A percentile compares a stretch with the other conserved stretches of the same genome.
These are phyloP conservation scores for Dioscorea dumetorum DNA, from an alignment of 106 monocot species.

Conservation along the genomic window DNA sequence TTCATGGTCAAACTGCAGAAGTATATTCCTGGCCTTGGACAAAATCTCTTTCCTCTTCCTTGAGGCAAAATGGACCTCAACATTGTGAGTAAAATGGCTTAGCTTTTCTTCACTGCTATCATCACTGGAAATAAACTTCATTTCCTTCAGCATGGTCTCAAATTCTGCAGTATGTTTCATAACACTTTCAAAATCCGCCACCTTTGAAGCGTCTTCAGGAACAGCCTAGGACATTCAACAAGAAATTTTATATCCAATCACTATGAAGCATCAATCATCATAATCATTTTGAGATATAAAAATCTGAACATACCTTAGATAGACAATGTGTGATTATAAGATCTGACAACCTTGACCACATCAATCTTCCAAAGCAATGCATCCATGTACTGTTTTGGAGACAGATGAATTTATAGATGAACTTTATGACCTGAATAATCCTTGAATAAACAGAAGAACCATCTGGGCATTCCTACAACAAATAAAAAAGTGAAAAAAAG, in stretches of 20 bases:
- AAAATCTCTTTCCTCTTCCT: constrained; percentile 79
- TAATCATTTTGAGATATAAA: too few relatives aligned
- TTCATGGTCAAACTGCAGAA: constrained; percentile 51
- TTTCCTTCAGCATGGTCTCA: constrained; percentile 62
- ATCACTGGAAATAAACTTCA: constrained; percentile 59
- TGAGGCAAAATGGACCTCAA: constrained; percentile 89
- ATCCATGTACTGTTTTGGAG: constrained; percentile 63
- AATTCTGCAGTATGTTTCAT: constrained; percentile 66
- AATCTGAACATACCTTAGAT: constrained; percentile 56
- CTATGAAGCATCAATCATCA: too few relatives aligned
- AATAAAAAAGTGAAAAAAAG: background rate
- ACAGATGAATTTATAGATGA: constrained; percentile 61
- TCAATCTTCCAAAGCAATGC: constrained; percentile 64
- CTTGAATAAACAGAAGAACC: constrained; percentile 49
- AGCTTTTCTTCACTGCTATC: constrained; percentile 59
- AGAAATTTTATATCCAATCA: too few relatives aligned
- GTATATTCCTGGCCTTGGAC: constrained; percentile 59
- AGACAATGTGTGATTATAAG: constrained; percentile 72
- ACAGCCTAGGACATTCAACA: constrained; percentile 53
- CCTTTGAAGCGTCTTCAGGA: constrained; percentile 78
- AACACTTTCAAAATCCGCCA: constrained; percentile 66
- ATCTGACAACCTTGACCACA: constrained; percentile 82
- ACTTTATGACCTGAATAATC: constrained; percentile 60
- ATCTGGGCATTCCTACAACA: constrained; percentile 45
- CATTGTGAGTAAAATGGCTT: constrained; percentile 64